Conservation (phyloP, 306 rosid species). For the Prunus padus region DNA sequence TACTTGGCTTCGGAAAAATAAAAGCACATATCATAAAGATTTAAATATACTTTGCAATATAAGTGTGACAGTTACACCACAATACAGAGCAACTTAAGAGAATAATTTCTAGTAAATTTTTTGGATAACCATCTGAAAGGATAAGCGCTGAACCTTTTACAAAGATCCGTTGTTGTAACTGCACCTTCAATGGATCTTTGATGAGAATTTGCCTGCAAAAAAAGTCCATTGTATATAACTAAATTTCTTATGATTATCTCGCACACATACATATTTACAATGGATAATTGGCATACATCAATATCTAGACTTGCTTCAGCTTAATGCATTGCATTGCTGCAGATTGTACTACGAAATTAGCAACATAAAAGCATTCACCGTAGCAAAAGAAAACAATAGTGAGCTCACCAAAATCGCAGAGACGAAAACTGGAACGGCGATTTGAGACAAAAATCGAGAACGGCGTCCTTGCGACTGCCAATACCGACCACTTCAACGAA, state of each 20-base stretch:
- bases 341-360: background rate
- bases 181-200: slow-evolving; percentile 57
- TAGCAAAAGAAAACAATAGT: background rate
- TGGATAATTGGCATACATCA: background rate
- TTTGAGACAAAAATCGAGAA: slow-evolving; percentile 68
- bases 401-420: slow-evolving; percentile 62
- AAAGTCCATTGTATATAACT: background rate
- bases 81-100: background rate
- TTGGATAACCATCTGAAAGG: background rate
- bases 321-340: background rate
- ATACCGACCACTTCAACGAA: slow-evolving; percentile 69
- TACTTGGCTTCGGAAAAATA: background rate
- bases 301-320: background rate
- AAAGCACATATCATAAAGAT: background rate
- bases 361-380: background rate
- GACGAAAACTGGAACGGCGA: slow-evolving; percentile 59
- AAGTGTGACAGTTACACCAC: background rate
- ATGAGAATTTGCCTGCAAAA: slow-evolving; percentile 60
- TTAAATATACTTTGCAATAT: background rate
- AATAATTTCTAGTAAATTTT: background rate
- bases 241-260: background rate
- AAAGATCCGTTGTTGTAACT: slow-evolving; percentile 49
- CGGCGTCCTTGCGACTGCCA: slow-evolving; percentile 88
- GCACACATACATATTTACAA: background rate
- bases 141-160: slow-evolving; percentile 52